Evolutionary conservation across 1,284 basidiomycete genomes (phyloP).

Genomic region (Malassezia cuniculi): DNA sequence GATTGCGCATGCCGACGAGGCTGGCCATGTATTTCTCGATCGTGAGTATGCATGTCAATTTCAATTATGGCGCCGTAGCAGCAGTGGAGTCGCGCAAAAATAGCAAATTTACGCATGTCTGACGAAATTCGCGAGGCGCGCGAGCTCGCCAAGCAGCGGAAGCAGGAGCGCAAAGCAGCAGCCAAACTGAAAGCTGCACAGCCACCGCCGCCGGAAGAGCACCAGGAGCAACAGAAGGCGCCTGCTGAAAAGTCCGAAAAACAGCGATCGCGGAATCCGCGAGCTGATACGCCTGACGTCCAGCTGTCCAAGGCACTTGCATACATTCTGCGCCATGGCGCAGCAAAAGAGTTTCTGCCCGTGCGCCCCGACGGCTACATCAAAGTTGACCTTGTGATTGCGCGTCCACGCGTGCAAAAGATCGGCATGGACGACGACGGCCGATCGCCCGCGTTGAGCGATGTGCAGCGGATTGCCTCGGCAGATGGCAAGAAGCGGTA

Average conservation of each 20-base stretch:
- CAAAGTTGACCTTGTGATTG: conserved; percentile 52
- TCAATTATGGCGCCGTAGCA: conserved; percentile 7
- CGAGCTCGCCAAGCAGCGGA: conserved; percentile 22
- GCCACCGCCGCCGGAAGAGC: conserved; percentile 16
- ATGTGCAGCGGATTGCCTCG: conserved; percentile 22
- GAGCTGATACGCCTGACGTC: conserved; percentile 7
- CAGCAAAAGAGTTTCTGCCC: conserved; percentile 58
- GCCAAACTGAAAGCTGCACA: conserved; percentile 13
- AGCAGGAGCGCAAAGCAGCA: conserved; percentile 14
- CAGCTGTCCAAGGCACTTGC: conserved; percentile 64
- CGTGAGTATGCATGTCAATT: conserved; percentile 5
- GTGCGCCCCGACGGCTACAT: conserved; percentile 71
- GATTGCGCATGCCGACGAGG: background rate
- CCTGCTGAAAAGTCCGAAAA: background rate
- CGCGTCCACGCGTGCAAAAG: conserved; percentile 24
- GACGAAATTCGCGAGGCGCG: too few species aligned
- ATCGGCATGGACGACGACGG: conserved; percentile 21
- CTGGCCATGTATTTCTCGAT: conserved; percentile 4
- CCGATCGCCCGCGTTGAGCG: conserved; percentile 17
- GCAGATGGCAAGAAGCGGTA: conserved; percentile 39
- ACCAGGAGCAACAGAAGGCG: conserved; percentile 3
- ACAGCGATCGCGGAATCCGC: conserved; percentile 1
- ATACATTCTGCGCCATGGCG: conserved; percentile 73
- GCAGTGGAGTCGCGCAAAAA: too few species aligned
- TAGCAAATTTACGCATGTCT: too few species aligned